A percentile compares a stretch with the other conserved stretches of the same genome.
Evolutionary conservation across 2,329 filamentous ascomycete species (phyloP).

Genomic region (Xylaria sp.): DNA sequence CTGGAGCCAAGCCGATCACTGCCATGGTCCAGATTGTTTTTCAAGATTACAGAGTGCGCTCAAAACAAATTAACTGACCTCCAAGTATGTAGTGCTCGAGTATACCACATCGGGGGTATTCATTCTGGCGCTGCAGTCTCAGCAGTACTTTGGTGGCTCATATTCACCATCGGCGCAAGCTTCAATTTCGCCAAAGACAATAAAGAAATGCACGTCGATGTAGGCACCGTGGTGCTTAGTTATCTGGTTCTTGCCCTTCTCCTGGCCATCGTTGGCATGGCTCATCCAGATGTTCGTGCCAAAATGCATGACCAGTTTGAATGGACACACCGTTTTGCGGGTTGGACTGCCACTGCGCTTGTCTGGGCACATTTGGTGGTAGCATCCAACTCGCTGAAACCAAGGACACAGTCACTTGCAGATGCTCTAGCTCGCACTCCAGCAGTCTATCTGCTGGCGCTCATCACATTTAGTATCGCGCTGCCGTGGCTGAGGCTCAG

Average conservation of each 20-base stretch:
- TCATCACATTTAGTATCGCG: slow-evolving; percentile 68
- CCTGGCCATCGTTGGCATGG: slow-evolving; percentile 29
- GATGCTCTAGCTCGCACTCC: slow-evolving; percentile 47
- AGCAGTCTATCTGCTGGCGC: slow-evolving; percentile 69
- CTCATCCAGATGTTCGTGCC: slow-evolving; percentile 30
- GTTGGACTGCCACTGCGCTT: slow-evolving; percentile 70
- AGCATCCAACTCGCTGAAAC: slow-evolving; percentile 51
- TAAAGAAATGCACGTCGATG: slow-evolving; percentile 24
- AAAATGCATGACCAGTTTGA: slow-evolving; percentile 60
- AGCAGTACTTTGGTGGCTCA: slow-evolving; percentile 52
- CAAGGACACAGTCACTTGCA: slow-evolving; percentile 41
- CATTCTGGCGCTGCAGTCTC: slow-evolving; percentile 57
- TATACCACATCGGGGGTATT: slow-evolving; percentile 59
- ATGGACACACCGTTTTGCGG: slow-evolving; percentile 71
- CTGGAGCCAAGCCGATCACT: not conserved
- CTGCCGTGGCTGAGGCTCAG: slow-evolving; percentile 77
- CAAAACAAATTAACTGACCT: not conserved
- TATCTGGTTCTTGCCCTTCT: slow-evolving; percentile 30
- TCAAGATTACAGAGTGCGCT: not conserved
- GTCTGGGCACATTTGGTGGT: slow-evolving; percentile 70
- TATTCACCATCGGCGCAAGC: slow-evolving; percentile 41
- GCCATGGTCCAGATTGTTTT: not conserved
- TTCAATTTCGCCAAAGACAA: slow-evolving; percentile 38
- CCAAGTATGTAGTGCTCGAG: slow-evolving; percentile 45
- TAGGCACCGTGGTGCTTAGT: slow-evolving; percentile 27